Base-by-base conservation (phyloP, 2,329 filamentous ascomycete species). In the Pseudogymnoascus sp. region DNA sequence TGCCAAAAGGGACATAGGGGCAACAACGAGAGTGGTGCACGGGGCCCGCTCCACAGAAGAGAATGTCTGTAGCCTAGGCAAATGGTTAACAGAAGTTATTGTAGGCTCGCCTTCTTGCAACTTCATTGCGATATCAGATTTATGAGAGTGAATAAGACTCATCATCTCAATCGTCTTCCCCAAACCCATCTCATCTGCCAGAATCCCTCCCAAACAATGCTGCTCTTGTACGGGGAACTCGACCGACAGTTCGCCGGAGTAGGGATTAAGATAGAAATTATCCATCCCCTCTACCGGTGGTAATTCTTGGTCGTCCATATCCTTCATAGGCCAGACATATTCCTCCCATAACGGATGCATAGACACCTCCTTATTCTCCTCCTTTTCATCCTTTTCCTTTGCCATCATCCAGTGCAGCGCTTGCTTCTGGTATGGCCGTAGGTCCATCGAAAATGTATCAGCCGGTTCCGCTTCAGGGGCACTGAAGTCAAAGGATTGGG, bases 81-180 rank as follows among this genome's bases (percentile, higher is more conserved):
- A 77, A 47, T 80, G 77, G 64, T 84, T 85, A 20, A 88, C 78
- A 3, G 79, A 82, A 4, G 62, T 57, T 57, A 60, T 60, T 35
- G 61, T 38, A 28, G 66, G 62, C 14, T 36, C 62, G 9, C 30
- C 61, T 5, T 69, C 66, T n/a, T 75, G 74, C 18, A 75, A 71
- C 22, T 72, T 69, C 12, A 73, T 68, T 3, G 78, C 76, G 12
- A 78, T 70, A 20, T 87, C 79, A 3, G 85, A 87, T 64, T 83
- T 85, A 71, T 97, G 90, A 0, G 90, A 84, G 71, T 99, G 94
- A 4, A 99, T 83, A 58, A 99, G 77, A 74, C 91, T 94, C 64
- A 99, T 83, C 91, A 99, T 97, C 71, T 99, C 93, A 60, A 99
- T 97, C 0, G 94, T 99, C 77, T 99, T 99, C 35, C 94, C 94